Conservation (phyloP, 495 filamentous ascomycete species). For the Staphylotrichum longicolle region DNA sequence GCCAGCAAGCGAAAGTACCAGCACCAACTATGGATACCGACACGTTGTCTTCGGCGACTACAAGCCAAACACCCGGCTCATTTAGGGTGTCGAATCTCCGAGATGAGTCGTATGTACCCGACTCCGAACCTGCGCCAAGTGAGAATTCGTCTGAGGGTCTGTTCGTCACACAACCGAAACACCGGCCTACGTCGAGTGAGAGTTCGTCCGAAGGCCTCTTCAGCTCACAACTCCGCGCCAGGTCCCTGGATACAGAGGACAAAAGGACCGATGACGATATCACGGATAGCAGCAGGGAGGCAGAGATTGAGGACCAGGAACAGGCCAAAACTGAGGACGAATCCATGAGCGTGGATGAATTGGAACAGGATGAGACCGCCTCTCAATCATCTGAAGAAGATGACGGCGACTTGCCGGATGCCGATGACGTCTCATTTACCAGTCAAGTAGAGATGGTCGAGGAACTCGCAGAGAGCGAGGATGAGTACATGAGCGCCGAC, state of each 20-base stretch:
- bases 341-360: conserved; percentile 1
- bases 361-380: not conserved
- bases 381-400: conserved; percentile 6
- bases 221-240: not conserved
- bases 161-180: not conserved
- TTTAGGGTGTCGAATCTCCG: not conserved
- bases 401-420: conserved; percentile 10
- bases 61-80: not conserved
- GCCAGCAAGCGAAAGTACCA: conserved; percentile 2
- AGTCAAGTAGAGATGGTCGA: conserved; percentile 23
- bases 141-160: conserved; percentile 2
- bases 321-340: conserved; percentile 14
- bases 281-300: conserved; percentile 7
- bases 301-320: conserved; percentile 14
- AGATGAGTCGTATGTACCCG: not conserved
- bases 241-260: not conserved
- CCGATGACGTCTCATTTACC: conserved; percentile 8
- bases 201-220: conserved; percentile 16
- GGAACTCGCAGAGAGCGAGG: conserved; percentile 14
- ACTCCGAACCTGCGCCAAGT: not conserved
- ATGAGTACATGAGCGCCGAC: conserved; percentile 15
- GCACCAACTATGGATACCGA: not conserved
- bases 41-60: not conserved
- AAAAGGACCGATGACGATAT: not conserved
- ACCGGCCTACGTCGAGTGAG: conserved; percentile 8